A percentile compares a stretch with the other conserved stretches of the same genome.
These are phyloP conservation scores for Aurinia saxatilis DNA, from an alignment of 345 rosid genomes.

Conservation along the genomic window DNA sequence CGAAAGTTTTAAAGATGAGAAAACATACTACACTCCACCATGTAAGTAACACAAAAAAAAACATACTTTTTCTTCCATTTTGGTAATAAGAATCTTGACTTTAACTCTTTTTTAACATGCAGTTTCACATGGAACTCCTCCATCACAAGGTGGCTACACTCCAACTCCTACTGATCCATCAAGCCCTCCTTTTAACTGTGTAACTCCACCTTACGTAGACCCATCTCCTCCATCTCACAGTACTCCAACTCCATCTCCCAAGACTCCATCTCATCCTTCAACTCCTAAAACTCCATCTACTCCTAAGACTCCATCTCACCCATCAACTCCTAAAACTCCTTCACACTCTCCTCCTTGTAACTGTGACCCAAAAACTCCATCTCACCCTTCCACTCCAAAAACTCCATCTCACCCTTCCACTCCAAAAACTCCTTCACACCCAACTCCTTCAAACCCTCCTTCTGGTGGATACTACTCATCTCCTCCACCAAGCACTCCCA, in stretches of 20 bases:
- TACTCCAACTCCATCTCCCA: constrained; percentile 11
- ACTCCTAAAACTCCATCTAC: constrained; percentile 8
- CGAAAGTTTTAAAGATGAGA: constrained; percentile 40
- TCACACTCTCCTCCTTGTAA: constrained; percentile 25
- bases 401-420: constrained; percentile 3
- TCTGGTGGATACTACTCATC: constrained; percentile 46
- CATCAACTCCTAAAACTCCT: constrained; percentile 14
- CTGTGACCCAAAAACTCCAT: neutral
- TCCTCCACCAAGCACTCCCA: constrained; percentile 54
- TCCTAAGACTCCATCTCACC: constrained; percentile 3
- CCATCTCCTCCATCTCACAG: constrained; percentile 37
- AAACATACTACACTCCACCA: constrained; percentile 68
- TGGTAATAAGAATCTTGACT: neutral
- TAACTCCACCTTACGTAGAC: constrained; percentile 22
- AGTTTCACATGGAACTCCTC: constrained; percentile 41
- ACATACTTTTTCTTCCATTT: neutral
- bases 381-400: constrained; percentile 22
- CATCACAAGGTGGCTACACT: constrained; percentile 33
- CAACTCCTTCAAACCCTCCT: constrained; percentile 50
- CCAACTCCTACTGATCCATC: constrained; percentile 24
- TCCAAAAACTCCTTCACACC: constrained; percentile 33
- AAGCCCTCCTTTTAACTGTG: constrained; percentile 28
- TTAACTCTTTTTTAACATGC: constrained; percentile 12
- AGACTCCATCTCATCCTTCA: constrained; percentile 7
- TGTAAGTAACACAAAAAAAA: constrained; percentile 7